Base-by-base conservation (phyloP, 2,329 filamentous ascomycete genomes). In the Sphaceloma murrayae region DNA sequence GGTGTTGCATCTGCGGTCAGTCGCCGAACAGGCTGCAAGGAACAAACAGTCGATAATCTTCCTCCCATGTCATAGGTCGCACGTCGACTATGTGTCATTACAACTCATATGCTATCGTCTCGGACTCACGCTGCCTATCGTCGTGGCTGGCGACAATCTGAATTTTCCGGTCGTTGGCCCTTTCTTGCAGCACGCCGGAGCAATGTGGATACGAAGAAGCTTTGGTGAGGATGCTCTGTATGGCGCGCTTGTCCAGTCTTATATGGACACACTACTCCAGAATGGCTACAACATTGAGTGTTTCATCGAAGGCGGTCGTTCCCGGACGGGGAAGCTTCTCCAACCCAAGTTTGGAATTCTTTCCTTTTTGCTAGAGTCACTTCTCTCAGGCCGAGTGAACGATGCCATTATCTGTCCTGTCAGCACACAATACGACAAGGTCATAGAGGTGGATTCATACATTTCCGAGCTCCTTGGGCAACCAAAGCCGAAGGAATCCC, bases 381-480 rank as follows among this genome's bases (percentile, higher is more conserved):
- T 98, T 10, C 67, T 95, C 4, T 93, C 85, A 0, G 87, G 88
- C 0, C 75, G 88, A 5, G 87, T 94, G 0, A 72, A 93, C 34
- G 91, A 98, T 62, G 81, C 86, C 22, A 84, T 95, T 31, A 86
- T 98, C 43, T 94, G 89, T 54, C 91, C 91, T 0, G 91, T 98
- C 34, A 93, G 85, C 61, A 95, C 88, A 1, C 91, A 98, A 60
- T 98, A 98, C 59, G 91, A 98, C 69, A 98, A 96, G 59, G 91
- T 98, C 46, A 93, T 98, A 48, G 91, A 98, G 62, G 94, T 93
- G 1, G 87, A 94, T 52, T 91, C 87, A 4, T 98, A 98, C 57
- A 89, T 96, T 33, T 91, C 80, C 24, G 91, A 98, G 62, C 74
- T 98, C 2, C 73, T 98, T 0, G 91, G 91, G 2, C 81, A 93